phyloP scores from a whole-genome alignment of 176 grass and related monocot genomes.

The Metroxylon sagu region DNA sequence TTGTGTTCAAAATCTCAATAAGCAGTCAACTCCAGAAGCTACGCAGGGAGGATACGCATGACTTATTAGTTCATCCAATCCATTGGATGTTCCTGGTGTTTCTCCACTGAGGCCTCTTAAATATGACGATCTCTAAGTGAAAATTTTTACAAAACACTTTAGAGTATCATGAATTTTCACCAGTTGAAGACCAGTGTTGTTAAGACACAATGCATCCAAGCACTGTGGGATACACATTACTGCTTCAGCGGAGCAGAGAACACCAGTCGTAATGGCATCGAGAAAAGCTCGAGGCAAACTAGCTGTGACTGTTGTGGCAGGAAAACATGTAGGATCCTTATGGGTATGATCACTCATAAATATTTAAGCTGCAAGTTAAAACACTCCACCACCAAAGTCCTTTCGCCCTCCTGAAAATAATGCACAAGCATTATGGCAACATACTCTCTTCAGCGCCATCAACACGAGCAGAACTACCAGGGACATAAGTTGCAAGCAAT shows the following conservation, averaged over 20 bases:
- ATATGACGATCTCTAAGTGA: slow-evolving; percentile 63
- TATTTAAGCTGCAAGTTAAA: slow-evolving; percentile 69
- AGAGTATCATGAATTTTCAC: slow-evolving; percentile 57
- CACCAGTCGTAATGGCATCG: slow-evolving; percentile 55
- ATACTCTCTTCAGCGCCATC: slow-evolving; percentile 63
- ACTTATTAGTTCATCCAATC: slow-evolving; percentile 74
- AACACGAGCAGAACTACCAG: slow-evolving; percentile 60
- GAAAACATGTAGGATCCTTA: slow-evolving; percentile 72
- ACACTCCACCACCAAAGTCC: slow-evolving; percentile 72
- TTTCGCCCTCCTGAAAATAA: slow-evolving; percentile 70
- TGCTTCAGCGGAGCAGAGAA: slow-evolving; percentile 55
- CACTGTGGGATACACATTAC: slow-evolving; percentile 69
- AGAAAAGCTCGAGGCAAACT: slow-evolving; percentile 61
- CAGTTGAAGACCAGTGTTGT: slow-evolving; percentile 59
- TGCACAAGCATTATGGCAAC: slow-evolving; percentile 61
- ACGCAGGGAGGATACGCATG: slow-evolving; percentile 50
- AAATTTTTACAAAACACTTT: slow-evolving; percentile 63
- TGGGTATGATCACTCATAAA: slow-evolving; percentile 86
- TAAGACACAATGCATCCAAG: slow-evolving; percentile 69
- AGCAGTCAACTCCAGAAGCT: slow-evolving; percentile 65
- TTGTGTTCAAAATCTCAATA: slow-evolving; percentile 63
- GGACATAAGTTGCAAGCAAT: slow-evolving; percentile 69
- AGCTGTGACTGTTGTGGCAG: slow-evolving; percentile 53
- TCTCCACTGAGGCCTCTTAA: slow-evolving; percentile 56
- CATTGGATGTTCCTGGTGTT: slow-evolving; percentile 47